Conservation (phyloP, 345 rosid species). For the Pistacia vera region DNA sequence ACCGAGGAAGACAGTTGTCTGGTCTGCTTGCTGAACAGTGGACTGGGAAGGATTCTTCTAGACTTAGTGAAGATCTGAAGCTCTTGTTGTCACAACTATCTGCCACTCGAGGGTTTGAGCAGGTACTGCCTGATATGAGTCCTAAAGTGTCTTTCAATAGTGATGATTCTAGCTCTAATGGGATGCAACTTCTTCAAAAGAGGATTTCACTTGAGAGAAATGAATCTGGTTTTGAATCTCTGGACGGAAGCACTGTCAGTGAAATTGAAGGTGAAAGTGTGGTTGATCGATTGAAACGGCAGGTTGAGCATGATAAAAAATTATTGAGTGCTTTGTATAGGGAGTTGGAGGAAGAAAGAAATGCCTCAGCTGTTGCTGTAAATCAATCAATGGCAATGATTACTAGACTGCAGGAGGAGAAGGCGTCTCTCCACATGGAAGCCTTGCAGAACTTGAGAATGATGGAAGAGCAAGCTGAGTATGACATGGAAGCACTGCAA, state of each 20-base stretch:
- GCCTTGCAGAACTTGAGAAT: conserved; percentile 86
- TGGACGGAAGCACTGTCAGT: conserved; percentile 74
- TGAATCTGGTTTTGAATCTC: conserved; percentile 71
- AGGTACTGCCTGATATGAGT: conserved; percentile 51
- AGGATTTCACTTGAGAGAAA: conserved; percentile 82
- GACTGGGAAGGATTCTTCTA: conserved; percentile 72
- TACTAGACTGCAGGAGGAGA: conserved; percentile 94
- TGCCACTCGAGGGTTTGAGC: conserved; percentile 66
- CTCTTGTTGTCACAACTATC: conserved; percentile 76
- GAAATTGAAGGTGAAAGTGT: conserved; percentile 91
- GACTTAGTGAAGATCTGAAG: conserved; percentile 70
- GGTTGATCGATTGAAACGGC: conserved; percentile 76
- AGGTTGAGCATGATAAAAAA: conserved; percentile 78
- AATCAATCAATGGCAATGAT: conserved; percentile 99
- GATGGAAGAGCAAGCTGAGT: conserved; percentile 83
- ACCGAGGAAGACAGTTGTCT: conserved; percentile 57
- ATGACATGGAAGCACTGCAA: conserved; percentile 92
- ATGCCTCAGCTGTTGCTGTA: conserved; percentile 77
- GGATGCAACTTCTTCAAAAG: conserved; percentile 62
- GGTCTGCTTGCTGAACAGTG: conserved; percentile 64
- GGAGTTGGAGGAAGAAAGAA: conserved; percentile 97
- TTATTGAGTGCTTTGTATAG: conserved; percentile 55
- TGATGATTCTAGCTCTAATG: conserved; percentile 53
- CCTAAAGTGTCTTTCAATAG: conserved; percentile 52
- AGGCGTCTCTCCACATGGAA: conserved; percentile 89